Conservation (phyloP, 176 grass and related monocot species). For the Melocanna baccifera region DNA sequence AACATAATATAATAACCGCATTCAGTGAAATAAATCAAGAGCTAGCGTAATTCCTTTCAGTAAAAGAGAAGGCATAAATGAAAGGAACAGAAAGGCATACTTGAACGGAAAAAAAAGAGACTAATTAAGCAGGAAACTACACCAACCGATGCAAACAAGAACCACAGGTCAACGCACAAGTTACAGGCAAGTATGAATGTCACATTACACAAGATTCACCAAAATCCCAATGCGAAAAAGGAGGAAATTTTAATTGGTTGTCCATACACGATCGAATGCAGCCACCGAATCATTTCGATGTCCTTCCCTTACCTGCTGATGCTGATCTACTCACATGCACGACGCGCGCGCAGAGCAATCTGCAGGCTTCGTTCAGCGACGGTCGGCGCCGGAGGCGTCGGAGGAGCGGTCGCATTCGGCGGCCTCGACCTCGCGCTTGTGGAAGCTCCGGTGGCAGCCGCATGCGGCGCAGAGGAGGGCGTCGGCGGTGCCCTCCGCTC, state of each 20-base stretch:
- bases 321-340: not conserved
- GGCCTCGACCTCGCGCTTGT: conserved; percentile 47
- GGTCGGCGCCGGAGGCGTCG: conserved; percentile 18
- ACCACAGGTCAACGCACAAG: not conserved
- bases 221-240: not conserved
- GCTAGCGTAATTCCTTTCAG: not conserved
- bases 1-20: not conserved
- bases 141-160: not conserved
- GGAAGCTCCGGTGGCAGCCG: conserved; percentile 67
- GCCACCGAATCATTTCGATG: conserved; percentile 8
- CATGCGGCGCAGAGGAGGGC: conserved; percentile 55
- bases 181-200: not conserved
- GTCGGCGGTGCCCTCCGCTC: conserved; percentile 29
- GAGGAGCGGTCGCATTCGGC: conserved; percentile 24
- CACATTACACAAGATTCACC: not conserved
- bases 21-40: not conserved
- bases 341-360: too few relatives aligned
- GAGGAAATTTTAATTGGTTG: not conserved
- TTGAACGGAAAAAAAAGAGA: not conserved
- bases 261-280: conserved; percentile 11
- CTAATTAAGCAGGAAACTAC: not conserved
- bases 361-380: not conserved
- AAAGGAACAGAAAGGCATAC: not conserved
- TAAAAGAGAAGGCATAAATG: not conserved
- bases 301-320: not conserved